A percentile compares a stretch with the other conserved stretches of the same genome.
Evolutionary conservation across 345 rosid genomes (phyloP).

Genomic region (Angophora floribunda): DNA sequence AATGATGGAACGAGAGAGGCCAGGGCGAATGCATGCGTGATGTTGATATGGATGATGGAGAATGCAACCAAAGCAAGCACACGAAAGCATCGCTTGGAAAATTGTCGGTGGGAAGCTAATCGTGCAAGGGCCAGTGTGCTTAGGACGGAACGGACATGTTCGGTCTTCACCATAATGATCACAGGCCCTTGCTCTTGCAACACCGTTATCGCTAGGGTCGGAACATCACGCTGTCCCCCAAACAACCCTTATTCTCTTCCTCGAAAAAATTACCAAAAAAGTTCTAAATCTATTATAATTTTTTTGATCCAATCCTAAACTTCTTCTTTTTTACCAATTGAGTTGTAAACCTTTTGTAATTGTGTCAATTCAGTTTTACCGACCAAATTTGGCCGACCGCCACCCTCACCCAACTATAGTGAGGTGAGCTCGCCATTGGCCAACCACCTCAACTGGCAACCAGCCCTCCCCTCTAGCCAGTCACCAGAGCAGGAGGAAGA

Average conservation of each 20-base stretch:
- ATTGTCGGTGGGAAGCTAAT: neutral
- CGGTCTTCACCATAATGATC: neutral
- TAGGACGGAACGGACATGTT: neutral
- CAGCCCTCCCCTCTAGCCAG: no score
- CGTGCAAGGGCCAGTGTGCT: neutral
- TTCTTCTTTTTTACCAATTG: no score
- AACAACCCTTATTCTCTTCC: neutral
- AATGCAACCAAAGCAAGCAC: neutral
- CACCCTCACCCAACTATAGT: no score
- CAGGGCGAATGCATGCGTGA: neutral
- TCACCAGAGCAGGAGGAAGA: no score
- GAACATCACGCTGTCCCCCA: neutral
- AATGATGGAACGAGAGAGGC: neutral
- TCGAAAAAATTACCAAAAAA: neutral
- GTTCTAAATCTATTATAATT: no score
- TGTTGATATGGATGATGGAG: neutral
- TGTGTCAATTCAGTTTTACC: no score
- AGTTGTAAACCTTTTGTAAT: no score
- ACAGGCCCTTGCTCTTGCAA: neutral
- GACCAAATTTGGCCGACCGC: no score
- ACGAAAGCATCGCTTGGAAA: neutral
- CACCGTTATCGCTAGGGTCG: neutral
- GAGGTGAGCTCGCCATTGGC: no score
- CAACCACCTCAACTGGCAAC: no score
- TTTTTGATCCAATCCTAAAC: no score